phyloP scores from a whole-genome alignment of 1,284 basidiomycete genomes.

The Sporisorium exsertum region DNA sequence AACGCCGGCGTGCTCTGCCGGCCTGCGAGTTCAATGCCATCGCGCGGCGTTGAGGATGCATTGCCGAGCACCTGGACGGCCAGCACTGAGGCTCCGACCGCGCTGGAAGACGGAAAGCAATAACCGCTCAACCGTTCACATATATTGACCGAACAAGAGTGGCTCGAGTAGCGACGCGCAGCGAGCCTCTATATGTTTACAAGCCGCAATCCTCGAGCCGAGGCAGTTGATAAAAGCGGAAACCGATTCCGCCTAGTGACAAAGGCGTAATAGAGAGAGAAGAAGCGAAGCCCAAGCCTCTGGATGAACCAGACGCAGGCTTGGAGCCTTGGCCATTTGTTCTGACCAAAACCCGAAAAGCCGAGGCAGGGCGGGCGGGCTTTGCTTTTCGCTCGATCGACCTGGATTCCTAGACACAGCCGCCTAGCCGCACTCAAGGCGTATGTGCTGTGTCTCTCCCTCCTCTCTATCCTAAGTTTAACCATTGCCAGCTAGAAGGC shows the following conservation, averaged over 20 bases:
- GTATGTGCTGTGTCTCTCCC: not conserved
- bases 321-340: not conserved
- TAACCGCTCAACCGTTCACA: not conserved
- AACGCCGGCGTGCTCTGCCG: not conserved
- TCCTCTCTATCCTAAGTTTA: too few species aligned
- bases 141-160: not conserved
- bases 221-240: too few species aligned
- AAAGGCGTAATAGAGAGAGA: too few species aligned
- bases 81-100: too few species aligned
- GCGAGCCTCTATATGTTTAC: not conserved
- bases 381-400: not conserved
- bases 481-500: not conserved
- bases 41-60: not conserved
- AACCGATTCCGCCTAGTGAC: too few species aligned
- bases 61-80: constrained; percentile 5
- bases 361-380: constrained; percentile 2
- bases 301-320: not conserved
- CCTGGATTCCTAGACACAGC: constrained; percentile 2
- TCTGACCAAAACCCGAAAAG: not conserved
- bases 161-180: too few species aligned
- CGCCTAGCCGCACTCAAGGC: not conserved
- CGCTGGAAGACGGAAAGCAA: not conserved
- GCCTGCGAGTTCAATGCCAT: not conserved
- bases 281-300: not conserved
- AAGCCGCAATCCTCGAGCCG: not conserved